Evolutionary conservation across 257 asterid genomes (phyloP), one percentile per base, ranked within the genome.

Genomic region (Handroanthus guayacan): DNA sequence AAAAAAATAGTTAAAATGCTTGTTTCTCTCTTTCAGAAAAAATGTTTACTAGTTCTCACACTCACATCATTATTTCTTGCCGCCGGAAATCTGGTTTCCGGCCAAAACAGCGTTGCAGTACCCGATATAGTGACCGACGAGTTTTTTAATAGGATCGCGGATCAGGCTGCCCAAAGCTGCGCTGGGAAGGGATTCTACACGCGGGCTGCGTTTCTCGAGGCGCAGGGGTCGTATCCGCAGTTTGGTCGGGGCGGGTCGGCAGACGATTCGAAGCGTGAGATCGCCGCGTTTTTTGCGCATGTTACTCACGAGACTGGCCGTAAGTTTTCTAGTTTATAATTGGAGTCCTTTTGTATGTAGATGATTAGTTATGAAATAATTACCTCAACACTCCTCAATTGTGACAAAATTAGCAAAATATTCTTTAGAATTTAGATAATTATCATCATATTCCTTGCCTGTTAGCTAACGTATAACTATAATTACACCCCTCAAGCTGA

Each of bases 251-350:
- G 17, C 0, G 84, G 74, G 6, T 67, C 85, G 1, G 3, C 67
- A 1, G 89, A 87, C 17, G 87, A 79, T 11, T 70, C 86, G 8
- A 87, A 72, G 81, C 89, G 87, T 2, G 92, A 87, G 79, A 83
- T 85, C 5, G 92, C 92, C 0, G 88, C 92, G 11, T 87, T 83
- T 77, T 85, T 87, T 4, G 92, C 92, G 4, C 92, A 87, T 45
- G 79, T 78, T 65, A 75, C 92, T 2, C 89, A 87, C 73, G 92
- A 85, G 69, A 87, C 89, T 37, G 88, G 88, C 72, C 83, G 89
- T 87, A 67, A 83, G 89, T 77, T 44, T 1, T 44, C 36, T 16
- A 37, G 13, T 9, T 13, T 39, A 5, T 38, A 52, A 31, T 2
- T 39, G 5, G 5, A 3, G 7, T 3, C 7, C 2, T 39, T 39